Evolutionary conservation across 768 basidiomycete genomes (phyloP).

Genomic region (Hypholoma sublateritium): DNA sequence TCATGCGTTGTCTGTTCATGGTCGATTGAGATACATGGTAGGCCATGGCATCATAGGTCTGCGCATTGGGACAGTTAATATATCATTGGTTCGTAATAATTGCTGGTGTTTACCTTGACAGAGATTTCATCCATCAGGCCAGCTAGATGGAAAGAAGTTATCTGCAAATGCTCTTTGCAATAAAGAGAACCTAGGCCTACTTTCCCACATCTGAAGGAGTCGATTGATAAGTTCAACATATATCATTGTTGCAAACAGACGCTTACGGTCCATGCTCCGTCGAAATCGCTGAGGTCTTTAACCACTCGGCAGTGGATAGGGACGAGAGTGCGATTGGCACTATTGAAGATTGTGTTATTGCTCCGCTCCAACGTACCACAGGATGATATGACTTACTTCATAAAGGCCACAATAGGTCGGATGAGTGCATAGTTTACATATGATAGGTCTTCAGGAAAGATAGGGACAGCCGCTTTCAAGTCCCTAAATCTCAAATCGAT

Average conservation of each 20-base stretch:
- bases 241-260: slow-evolving; percentile 2
- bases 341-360: slow-evolving; percentile 29
- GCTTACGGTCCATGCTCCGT: slow-evolving; percentile 94
- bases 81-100: neutral
- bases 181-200: slow-evolving; percentile 40
- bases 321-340: slow-evolving; percentile 89
- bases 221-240: slow-evolving; percentile 12
- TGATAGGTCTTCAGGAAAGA: slow-evolving; percentile 85
- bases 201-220: slow-evolving; percentile 81
- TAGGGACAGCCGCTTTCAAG: slow-evolving; percentile 91
- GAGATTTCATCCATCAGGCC: slow-evolving; percentile 92
- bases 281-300: slow-evolving; percentile 83
- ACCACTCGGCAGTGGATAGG: slow-evolving; percentile 91
- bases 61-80: slow-evolving; percentile 8
- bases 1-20: slow-evolving; percentile 81
- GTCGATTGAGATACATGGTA: slow-evolving; percentile 92
- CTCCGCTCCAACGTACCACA: slow-evolving; percentile 1
- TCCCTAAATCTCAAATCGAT: slow-evolving; percentile 95
- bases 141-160: slow-evolving; percentile 41
- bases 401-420: slow-evolving; percentile 95
- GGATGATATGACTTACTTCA: slow-evolving; percentile 67
- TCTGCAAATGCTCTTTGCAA: neutral
- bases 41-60: slow-evolving; percentile 91
- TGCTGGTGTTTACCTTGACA: slow-evolving; percentile 55
- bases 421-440: slow-evolving; percentile 93